A percentile compares a stretch with the other conserved stretches of the same genome.
Conservation (phyloP, 2,329 filamentous ascomycete species). For the Bretziella fagacearum region DNA sequence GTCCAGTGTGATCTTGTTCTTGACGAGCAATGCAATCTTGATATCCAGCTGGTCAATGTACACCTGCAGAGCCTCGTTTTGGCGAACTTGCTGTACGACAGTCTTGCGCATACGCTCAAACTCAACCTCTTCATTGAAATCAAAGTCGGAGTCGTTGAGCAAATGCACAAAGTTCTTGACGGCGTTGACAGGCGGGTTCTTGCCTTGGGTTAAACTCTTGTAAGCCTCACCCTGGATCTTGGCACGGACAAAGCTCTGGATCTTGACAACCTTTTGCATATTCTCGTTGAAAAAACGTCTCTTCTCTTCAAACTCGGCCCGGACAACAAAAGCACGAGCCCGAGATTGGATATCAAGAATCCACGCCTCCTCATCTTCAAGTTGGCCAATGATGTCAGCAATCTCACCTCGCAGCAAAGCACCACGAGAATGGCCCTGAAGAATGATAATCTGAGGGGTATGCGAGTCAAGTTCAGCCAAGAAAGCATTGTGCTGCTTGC, state of each 20-base stretch:
- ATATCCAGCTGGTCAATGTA: constrained; percentile 98
- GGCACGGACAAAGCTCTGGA: constrained; percentile 88
- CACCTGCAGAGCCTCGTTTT: constrained; percentile 92
- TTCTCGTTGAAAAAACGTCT: constrained; percentile 81
- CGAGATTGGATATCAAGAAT: constrained; percentile 60
- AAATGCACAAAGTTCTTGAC: constrained; percentile 97
- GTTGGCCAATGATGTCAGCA: constrained; percentile 53
- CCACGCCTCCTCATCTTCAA: constrained; percentile 69
- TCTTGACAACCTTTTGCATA: constrained; percentile 97
- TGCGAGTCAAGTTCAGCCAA: constrained; percentile 55
- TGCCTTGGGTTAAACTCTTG: constrained; percentile 88
- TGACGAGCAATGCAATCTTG: constrained; percentile 93
- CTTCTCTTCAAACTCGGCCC: constrained; percentile 66
- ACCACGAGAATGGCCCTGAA: constrained; percentile 64
- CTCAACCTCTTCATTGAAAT: constrained; percentile 97
- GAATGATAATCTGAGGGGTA: constrained; percentile 44
- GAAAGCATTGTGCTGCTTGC: constrained; percentile 42
- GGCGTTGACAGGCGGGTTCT: constrained; percentile 90
- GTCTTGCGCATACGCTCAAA: constrained; percentile 90
- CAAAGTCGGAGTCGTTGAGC: constrained; percentile 94
- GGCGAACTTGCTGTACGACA: constrained; percentile 89
- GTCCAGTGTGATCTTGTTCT: constrained; percentile 98
- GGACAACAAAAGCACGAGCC: constrained; percentile 55
- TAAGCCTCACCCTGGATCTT: constrained; percentile 96
- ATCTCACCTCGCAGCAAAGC: constrained; percentile 62